Conservation (phyloP, 352 stramenopile species). For the Globisporangium solare region DNA sequence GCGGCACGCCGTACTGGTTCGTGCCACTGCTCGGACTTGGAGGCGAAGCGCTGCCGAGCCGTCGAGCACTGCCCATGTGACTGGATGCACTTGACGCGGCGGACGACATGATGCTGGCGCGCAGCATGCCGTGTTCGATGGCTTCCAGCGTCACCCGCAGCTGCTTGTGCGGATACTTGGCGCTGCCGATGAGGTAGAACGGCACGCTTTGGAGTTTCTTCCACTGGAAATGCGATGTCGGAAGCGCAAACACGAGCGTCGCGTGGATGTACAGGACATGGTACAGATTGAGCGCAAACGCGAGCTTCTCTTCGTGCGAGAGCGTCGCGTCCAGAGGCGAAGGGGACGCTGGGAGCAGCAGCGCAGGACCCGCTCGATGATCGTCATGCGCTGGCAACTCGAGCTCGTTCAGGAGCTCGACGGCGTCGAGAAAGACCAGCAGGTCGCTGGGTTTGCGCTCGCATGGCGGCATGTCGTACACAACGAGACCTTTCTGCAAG, state of each 20-base stretch:
- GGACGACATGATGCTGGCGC: slow-evolving; percentile 40
- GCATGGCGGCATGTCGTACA: slow-evolving; percentile 15
- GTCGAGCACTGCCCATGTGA: slow-evolving; percentile 11
- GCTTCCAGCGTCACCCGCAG: slow-evolving; percentile 63
- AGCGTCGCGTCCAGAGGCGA: slow-evolving; percentile 3
- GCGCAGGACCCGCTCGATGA: not conserved
- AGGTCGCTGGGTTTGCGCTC: slow-evolving; percentile 20
- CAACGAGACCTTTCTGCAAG: slow-evolving; percentile 22
- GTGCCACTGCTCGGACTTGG: slow-evolving; percentile 39
- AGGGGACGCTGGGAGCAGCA: no score
- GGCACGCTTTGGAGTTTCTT: slow-evolving; percentile 60
- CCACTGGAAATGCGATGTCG: slow-evolving; percentile 62
- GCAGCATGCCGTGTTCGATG: slow-evolving; percentile 86
- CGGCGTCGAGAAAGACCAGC: slow-evolving; percentile 40
- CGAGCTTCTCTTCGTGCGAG: slow-evolving; percentile 38
- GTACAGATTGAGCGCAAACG: slow-evolving; percentile 90
- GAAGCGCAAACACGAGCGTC: slow-evolving; percentile 50
- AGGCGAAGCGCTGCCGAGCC: slow-evolving; percentile 20
- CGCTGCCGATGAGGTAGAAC: slow-evolving; percentile 37
- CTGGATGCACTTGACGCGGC: slow-evolving; percentile 16
- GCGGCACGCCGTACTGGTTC: slow-evolving; percentile 19
- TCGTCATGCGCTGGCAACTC: slow-evolving; percentile 21
- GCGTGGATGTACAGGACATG: slow-evolving; percentile 87
- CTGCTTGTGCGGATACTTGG: slow-evolving; percentile 1
- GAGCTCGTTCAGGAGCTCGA: slow-evolving; percentile 44